phyloP scores from a whole-genome alignment of 352 stramenopile genomes.

The Phytopythium oedochilum region DNA sequence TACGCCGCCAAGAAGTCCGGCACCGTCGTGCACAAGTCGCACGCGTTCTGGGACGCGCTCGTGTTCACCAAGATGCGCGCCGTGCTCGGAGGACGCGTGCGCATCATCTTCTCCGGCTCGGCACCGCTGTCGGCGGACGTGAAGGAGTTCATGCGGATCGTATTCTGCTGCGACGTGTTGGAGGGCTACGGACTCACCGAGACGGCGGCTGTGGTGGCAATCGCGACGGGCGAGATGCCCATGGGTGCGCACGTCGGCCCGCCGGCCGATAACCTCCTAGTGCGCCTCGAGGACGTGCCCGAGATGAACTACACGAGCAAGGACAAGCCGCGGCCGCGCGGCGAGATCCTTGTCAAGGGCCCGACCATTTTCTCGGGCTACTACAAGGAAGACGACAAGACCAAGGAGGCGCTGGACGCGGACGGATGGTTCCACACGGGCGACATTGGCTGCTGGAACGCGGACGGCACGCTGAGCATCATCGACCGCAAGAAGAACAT shows the following conservation, averaged over 20 bases:
- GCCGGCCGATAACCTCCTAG: slow-evolving; percentile 69
- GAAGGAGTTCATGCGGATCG: slow-evolving; percentile 95
- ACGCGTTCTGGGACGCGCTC: slow-evolving; percentile 91
- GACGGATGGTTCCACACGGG: slow-evolving; percentile 95
- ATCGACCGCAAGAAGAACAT: slow-evolving; percentile 90
- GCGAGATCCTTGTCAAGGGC: slow-evolving; percentile 46
- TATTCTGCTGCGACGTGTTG: slow-evolving; percentile 90
- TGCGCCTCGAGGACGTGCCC: slow-evolving; percentile 93
- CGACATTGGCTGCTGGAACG: slow-evolving; percentile 92
- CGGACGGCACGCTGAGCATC: slow-evolving; percentile 83
- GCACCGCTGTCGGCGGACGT: slow-evolving; percentile 92
- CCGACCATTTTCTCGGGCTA: slow-evolving; percentile 85
- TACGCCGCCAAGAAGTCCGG: slow-evolving; percentile 75
- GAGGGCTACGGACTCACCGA: slow-evolving; percentile 97
- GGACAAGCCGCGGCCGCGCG: slow-evolving; percentile 32
- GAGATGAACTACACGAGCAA: slow-evolving; percentile 96
- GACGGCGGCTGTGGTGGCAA: slow-evolving; percentile 84
- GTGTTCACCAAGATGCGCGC: slow-evolving; percentile 95
- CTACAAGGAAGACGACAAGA: slow-evolving; percentile 90
- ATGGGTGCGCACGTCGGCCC: slow-evolving; percentile 46
- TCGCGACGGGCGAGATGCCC: no score
- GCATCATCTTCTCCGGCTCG: slow-evolving; percentile 91
- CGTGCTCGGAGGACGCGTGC: slow-evolving; percentile 85
- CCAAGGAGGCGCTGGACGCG: slow-evolving; percentile 76
- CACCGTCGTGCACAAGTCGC: slow-evolving; percentile 21